These are phyloP conservation scores for Pichia insulana DNA, from an alignment of 805 yeast species.

Conservation along the genomic window DNA sequence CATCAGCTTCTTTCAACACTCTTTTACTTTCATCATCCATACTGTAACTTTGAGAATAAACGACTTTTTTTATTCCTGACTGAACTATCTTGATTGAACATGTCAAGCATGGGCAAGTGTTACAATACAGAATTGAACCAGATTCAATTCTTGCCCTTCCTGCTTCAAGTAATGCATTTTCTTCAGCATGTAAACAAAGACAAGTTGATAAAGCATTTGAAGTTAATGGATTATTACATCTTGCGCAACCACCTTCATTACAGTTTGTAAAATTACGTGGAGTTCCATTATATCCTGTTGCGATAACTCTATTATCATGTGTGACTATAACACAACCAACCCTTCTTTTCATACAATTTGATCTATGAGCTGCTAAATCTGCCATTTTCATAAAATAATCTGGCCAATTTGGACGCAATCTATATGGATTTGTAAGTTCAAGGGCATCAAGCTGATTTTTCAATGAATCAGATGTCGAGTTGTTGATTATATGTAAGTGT, in stretches of 20 bases:
- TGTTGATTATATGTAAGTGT: slow-evolving; percentile 50
- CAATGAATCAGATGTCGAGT: slow-evolving; percentile 30
- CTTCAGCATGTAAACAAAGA: slow-evolving; percentile 94
- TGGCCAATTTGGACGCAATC: slow-evolving; percentile 93
- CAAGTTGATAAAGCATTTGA: slow-evolving; percentile 63
- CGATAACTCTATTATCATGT: slow-evolving; percentile 71
- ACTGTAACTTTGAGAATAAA: slow-evolving; percentile 83
- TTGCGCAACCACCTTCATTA: slow-evolving; percentile 88
- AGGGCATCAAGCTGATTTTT: slow-evolving; percentile 31
- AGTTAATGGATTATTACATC: slow-evolving; percentile 66
- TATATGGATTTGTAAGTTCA: slow-evolving; percentile 39
- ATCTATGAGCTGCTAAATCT: slow-evolving; percentile 82
- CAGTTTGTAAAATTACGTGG: slow-evolving; percentile 84
- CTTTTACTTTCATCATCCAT: slow-evolving; percentile 77
- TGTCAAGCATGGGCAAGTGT: slow-evolving; percentile 95
- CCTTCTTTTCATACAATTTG: slow-evolving; percentile 94
- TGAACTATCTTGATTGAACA: slow-evolving; percentile 95
- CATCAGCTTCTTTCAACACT: slow-evolving; percentile 69
- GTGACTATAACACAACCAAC: slow-evolving; percentile 92
- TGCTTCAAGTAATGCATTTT: slow-evolving; percentile 88
- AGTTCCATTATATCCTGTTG: slow-evolving; percentile 98
- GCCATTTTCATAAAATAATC: slow-evolving; percentile 91
- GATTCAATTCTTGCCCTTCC: slow-evolving; percentile 78
- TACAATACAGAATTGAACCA: slow-evolving; percentile 70
- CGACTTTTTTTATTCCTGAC: slow-evolving; percentile 83